phyloP scores from a whole-genome alignment of 345 rosid species.

The Acer campestre region DNA sequence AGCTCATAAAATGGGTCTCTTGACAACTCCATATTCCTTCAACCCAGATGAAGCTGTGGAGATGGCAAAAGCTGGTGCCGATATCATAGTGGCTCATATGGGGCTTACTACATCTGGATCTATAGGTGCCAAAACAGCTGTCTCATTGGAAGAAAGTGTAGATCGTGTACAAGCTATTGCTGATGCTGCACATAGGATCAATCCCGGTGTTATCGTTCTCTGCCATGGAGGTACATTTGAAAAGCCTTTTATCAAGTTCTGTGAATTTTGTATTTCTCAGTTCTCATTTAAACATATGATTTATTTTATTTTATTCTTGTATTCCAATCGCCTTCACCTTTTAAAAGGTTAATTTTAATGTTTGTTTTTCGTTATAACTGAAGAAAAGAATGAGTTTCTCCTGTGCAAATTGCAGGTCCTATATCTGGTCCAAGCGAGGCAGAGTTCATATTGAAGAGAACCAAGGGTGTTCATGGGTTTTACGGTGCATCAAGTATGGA shows the following conservation, averaged over 20 bases:
- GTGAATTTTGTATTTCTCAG: neutral
- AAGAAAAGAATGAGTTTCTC: neutral
- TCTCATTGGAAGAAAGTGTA: constrained; percentile 78
- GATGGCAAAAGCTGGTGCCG: constrained; percentile 96
- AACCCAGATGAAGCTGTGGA: constrained; percentile 66
- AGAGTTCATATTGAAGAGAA: constrained; percentile 70
- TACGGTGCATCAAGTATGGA: constrained; percentile 99
- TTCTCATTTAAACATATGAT: neutral
- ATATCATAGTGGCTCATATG: constrained; percentile 96
- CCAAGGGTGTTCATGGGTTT: constrained; percentile 85
- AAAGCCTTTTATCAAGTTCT: neutral
- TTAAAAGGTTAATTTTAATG: no score
- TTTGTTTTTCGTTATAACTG: no score
- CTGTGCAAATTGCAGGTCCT: constrained; percentile 56
- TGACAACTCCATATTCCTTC: constrained; percentile 95
- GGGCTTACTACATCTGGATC: constrained; percentile 90
- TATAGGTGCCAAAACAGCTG: constrained; percentile 87
- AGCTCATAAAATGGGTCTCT: constrained; percentile 84
- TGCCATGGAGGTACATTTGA: constrained; percentile 82
- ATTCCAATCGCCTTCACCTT: no score
- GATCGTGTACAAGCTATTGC: constrained; percentile 80
- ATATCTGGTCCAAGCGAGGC: constrained; percentile 83
- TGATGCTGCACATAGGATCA: constrained; percentile 69
- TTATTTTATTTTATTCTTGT: no score
- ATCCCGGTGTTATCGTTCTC: constrained; percentile 62